phyloP scores from a whole-genome alignment of 2,329 filamentous ascomycete genomes.

The Tolypocladium endophyticum region DNA sequence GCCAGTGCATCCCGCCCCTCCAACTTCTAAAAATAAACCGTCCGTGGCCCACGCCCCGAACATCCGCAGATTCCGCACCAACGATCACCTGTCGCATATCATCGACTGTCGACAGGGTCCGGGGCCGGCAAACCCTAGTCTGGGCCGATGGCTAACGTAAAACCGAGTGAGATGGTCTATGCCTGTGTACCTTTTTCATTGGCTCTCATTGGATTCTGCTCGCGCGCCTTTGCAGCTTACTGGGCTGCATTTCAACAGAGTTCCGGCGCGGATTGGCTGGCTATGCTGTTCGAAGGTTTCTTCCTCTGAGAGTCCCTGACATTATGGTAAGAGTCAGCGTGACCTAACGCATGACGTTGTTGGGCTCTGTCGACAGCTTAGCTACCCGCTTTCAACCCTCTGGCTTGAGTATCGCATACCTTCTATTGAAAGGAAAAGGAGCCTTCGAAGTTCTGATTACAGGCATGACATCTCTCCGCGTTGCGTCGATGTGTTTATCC shows the following conservation, averaged over 20 bases:
- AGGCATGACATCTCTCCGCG: no score
- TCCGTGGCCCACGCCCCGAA: not conserved
- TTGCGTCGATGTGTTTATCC: not conserved
- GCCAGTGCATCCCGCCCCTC: not conserved
- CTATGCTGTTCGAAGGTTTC: no score
- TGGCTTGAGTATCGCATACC: no score
- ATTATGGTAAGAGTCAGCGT: no score
- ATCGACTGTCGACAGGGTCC: not conserved
- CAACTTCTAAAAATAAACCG: not conserved
- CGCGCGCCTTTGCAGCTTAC: not conserved
- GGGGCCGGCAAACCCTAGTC: not conserved
- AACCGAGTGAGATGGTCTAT: not conserved
- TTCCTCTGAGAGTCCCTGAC: no score
- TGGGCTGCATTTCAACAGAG: no score
- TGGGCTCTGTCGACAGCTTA: no score
- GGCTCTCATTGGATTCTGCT: not conserved
- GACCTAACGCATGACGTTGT: no score
- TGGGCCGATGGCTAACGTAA: not conserved
- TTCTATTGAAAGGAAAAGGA: no score
- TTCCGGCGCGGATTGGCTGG: no score
- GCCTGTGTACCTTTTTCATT: not conserved
- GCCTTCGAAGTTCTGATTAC: no score
- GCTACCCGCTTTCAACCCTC: no score
- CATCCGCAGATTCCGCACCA: not conserved
- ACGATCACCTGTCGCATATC: not conserved